These are phyloP conservation scores for Skeletonema costatum DNA, from an alignment of 108 stramenopile species.

Conservation along the genomic window DNA sequence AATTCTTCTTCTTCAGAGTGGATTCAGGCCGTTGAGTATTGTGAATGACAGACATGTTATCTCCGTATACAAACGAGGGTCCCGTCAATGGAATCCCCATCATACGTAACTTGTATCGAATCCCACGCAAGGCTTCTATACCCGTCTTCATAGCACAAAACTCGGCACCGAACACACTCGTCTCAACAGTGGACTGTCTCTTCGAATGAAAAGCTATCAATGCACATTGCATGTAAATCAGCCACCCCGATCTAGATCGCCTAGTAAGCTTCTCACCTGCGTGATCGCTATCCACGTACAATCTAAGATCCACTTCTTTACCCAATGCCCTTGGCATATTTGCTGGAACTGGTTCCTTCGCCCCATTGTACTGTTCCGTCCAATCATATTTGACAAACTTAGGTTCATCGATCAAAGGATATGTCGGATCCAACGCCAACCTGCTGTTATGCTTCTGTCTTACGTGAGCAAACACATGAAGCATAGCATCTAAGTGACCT, in stretches of 20 bases:
- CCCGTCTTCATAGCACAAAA: constrained; percentile 40
- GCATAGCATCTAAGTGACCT: constrained; percentile 48
- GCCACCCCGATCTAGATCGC: too few species aligned
- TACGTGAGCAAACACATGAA: constrained; percentile 4
- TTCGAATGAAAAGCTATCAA: constrained; percentile 37
- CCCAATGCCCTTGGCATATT: too few species aligned
- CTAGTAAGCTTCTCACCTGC: too few species aligned
- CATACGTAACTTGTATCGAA: constrained; percentile 45
- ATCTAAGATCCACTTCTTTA: too few species aligned
- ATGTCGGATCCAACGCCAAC: not conserved
- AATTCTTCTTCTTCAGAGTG: constrained; percentile 43
- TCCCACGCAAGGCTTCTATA: constrained; percentile 19
- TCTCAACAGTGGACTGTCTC: constrained; percentile 49
- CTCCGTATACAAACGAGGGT: constrained; percentile 32
- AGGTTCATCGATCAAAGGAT: not conserved
- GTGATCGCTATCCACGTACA: too few species aligned
- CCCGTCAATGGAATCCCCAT: constrained; percentile 35
- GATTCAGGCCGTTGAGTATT: constrained; percentile 47
- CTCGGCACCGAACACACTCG: constrained; percentile 50
- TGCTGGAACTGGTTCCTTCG: too few species aligned
- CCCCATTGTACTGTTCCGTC: too few species aligned
- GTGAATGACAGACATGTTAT: constrained; percentile 36
- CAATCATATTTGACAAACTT: too few species aligned
- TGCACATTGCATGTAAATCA: too few species aligned
- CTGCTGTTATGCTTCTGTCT: not conserved